phyloP scores from a whole-genome alignment of 2,329 filamentous ascomycete species.

The Phoma sp. region DNA sequence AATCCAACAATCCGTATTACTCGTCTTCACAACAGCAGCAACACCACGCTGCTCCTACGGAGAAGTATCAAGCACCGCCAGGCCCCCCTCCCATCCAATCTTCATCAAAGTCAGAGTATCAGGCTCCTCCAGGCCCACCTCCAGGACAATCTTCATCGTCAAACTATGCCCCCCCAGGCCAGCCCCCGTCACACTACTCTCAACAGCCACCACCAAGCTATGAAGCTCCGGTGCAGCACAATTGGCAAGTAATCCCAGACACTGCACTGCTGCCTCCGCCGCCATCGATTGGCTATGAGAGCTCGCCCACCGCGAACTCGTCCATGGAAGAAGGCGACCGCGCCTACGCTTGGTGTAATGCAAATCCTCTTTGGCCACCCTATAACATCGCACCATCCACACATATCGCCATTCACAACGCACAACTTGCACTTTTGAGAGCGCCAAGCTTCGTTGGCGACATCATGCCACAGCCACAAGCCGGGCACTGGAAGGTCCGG shows the following conservation, averaged over 20 bases:
- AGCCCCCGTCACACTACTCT: conserved; percentile 36
- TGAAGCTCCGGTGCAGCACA: conserved; percentile 67
- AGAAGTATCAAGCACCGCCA: conserved; percentile 41
- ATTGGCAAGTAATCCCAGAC: conserved; percentile 78
- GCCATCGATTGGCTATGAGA: conserved; percentile 70
- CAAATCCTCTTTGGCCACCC: conserved; percentile 66
- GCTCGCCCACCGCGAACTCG: conserved; percentile 74
- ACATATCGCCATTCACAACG: conserved; percentile 57
- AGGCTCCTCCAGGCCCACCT: conserved; percentile 28
- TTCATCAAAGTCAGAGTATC: conserved; percentile 21
- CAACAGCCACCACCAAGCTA: conserved; percentile 46
- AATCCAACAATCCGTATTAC: conserved; percentile 38
- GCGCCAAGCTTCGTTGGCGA: conserved; percentile 44
- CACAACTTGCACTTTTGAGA: conserved; percentile 57
- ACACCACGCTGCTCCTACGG: conserved; percentile 23
- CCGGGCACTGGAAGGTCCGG: conserved; percentile 54
- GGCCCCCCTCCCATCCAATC: conserved; percentile 39
- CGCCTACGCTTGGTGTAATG: conserved; percentile 70
- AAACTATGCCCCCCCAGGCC: conserved; percentile 34
- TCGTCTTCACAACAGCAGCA: conserved; percentile 18
- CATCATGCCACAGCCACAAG: conserved; percentile 55
- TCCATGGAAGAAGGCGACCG: conserved; percentile 68
- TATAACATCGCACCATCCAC: conserved; percentile 58
- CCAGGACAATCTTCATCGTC: conserved; percentile 21
- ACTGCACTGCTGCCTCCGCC: conserved; percentile 76